These are phyloP conservation scores for Glarea lozoyensis DNA, from an alignment of 495 filamentous ascomycete genomes.

Conservation along the genomic window DNA sequence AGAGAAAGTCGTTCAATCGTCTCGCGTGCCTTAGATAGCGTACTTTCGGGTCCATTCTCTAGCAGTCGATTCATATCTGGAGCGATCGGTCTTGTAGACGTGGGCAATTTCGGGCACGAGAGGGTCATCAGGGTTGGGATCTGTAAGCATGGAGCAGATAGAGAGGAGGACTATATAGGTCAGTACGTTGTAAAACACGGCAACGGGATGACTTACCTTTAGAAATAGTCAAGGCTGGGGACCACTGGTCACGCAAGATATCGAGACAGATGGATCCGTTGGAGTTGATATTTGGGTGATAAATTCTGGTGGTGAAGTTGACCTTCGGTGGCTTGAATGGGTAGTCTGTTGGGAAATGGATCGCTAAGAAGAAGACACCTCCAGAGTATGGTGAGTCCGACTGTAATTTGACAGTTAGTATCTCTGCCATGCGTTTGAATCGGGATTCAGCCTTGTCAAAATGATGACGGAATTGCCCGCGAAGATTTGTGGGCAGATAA, in stretches of 20 bases:
- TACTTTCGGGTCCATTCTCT: slow-evolving; percentile 99
- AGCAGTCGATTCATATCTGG: slow-evolving; percentile 90
- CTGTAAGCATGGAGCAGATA: slow-evolving; percentile 99
- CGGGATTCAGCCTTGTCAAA: slow-evolving; percentile 3
- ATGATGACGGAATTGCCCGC: slow-evolving; percentile 11
- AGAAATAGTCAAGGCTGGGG: slow-evolving; percentile 94
- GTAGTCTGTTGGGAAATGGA: slow-evolving; percentile 99
- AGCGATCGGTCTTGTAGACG: slow-evolving; percentile 98
- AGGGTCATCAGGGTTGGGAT: slow-evolving; percentile 98
- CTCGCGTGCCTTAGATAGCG: slow-evolving; percentile 54
- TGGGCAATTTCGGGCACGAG: slow-evolving; percentile 98
- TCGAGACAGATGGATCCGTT: slow-evolving; percentile 99
- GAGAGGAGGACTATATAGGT: slow-evolving; percentile 68
- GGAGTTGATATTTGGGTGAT: slow-evolving; percentile 99
- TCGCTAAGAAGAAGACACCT: slow-evolving; percentile 96
- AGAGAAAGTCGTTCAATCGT: slow-evolving; percentile 7
- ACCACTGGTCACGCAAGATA: slow-evolving; percentile 98
- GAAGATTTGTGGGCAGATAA: slow-evolving; percentile 4
- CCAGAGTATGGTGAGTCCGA: slow-evolving; percentile 93
- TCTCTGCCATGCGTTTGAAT: not conserved
- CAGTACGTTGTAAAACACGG: not conserved
- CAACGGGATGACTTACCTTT: slow-evolving; percentile 59
- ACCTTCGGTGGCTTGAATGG: slow-evolving; percentile 99
- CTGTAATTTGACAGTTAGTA: slow-evolving; percentile 31
- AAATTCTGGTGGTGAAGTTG: slow-evolving; percentile 99